phyloP scores from a whole-genome alignment of 139 green algal genomes.

The Eudorina sp. region DNA sequence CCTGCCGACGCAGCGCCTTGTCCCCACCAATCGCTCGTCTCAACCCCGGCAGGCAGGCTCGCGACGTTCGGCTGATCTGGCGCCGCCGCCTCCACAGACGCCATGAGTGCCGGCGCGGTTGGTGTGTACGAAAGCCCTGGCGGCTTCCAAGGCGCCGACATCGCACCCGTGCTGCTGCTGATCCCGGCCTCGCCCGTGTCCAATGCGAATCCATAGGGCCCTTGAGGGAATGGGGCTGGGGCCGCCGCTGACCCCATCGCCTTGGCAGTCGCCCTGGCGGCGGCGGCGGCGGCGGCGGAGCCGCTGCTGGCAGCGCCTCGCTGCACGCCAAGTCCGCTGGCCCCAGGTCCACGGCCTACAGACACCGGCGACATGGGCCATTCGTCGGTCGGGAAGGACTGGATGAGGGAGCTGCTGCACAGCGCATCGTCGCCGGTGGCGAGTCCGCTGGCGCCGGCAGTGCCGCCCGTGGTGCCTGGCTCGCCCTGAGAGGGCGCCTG shows the following conservation, averaged over 20 bases:
- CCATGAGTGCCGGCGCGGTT: background rate
- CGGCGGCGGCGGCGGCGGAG: background rate
- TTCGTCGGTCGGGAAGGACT: constrained; percentile 16
- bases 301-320: background rate
- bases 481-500: background rate
- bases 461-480: background rate
- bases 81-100: background rate
- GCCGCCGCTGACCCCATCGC: background rate
- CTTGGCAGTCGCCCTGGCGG: background rate
- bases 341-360: no score
- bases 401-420: background rate
- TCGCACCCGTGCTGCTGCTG: no score
- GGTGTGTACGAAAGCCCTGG: background rate
- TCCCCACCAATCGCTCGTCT: no score
- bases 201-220: no score
- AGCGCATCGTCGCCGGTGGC: background rate
- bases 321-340: no score
- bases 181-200: no score
- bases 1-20: no score
- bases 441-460: background rate
- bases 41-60: no score
- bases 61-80: background rate
- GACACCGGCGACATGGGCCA: background rate
- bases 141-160: background rate
- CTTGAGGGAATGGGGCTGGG: no score